Percentiles rank a stretch among this genome's conserved stretches.
Conservation (phyloP, 768 basidiomycete species). For the Calocera cornea region DNA sequence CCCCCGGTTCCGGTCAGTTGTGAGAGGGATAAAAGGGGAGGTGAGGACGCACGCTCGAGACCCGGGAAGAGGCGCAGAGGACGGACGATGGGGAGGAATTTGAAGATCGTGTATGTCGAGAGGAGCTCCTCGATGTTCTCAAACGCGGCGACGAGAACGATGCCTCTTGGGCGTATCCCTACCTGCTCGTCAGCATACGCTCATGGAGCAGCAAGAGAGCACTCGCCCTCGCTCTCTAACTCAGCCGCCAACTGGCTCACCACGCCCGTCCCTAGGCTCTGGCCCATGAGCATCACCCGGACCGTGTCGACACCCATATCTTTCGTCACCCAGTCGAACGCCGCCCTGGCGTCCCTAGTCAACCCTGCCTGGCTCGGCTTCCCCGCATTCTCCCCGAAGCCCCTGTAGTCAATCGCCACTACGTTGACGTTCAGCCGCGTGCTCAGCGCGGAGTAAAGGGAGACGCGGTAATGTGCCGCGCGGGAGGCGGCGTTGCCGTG, state of each 20-base stretch:
- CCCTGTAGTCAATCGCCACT: slow-evolving; percentile 79
- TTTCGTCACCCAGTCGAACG: slow-evolving; percentile 59
- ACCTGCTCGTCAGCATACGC: too few species aligned
- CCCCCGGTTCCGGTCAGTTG: too few species aligned
- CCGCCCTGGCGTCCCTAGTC: slow-evolving; percentile 53
- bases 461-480: slow-evolving; percentile 51
- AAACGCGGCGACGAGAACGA: slow-evolving; percentile 34
- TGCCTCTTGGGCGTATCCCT: slow-evolving; percentile 27
- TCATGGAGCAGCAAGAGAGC: not conserved
- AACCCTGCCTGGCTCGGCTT: slow-evolving; percentile 65
- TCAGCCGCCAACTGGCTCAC: slow-evolving; percentile 30
- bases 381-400: slow-evolving; percentile 78
- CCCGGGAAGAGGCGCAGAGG: slow-evolving; percentile 54
- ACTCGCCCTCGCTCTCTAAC: slow-evolving; percentile 30
- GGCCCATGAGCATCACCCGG: slow-evolving; percentile 64
- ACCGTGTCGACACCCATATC: slow-evolving; percentile 41
- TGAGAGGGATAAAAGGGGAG: slow-evolving; percentile 2
- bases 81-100: slow-evolving; percentile 53
- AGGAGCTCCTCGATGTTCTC: slow-evolving; percentile 38
- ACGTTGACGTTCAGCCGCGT: slow-evolving; percentile 60
- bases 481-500: slow-evolving; percentile 85
- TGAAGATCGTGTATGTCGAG: slow-evolving; percentile 53
- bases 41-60: slow-evolving; percentile 39
- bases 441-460: slow-evolving; percentile 50
- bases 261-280: slow-evolving; percentile 82